Evolutionary conservation across 129 eudicot species (phyloP).

Genomic region (Pseudognaphalium luteoalbum): DNA sequence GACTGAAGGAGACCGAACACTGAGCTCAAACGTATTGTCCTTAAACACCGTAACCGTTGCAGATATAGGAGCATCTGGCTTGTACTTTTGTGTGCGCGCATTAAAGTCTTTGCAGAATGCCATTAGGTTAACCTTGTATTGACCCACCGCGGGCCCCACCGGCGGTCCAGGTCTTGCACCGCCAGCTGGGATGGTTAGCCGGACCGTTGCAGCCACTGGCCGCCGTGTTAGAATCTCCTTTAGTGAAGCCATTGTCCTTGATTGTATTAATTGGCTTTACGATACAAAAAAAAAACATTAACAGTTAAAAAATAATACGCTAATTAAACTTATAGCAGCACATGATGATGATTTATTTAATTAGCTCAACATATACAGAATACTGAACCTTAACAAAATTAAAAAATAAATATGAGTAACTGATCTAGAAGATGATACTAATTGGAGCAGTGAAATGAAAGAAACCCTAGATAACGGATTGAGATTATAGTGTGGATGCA

Average conservation of each 20-base stretch:
- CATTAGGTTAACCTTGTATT: constrained; percentile 79
- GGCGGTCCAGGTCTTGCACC: constrained; percentile 79
- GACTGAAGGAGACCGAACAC: constrained; percentile 66
- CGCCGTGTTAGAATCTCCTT: constrained; percentile 69
- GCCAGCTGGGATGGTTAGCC: constrained; percentile 78
- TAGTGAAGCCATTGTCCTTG: constrained; percentile 50
- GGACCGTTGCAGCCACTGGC: constrained; percentile 80
- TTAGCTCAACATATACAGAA: not conserved
- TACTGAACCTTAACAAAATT: not conserved
- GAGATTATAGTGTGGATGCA: not conserved
- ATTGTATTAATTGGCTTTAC: constrained; percentile 9
- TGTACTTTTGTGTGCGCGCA: constrained; percentile 77
- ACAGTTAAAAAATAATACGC: too few species aligned
- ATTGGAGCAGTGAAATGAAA: not conserved
- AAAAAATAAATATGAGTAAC: too few species aligned
- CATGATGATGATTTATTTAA: too few species aligned
- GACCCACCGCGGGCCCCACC: constrained; percentile 81
- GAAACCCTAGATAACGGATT: not conserved
- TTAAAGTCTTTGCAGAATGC: constrained; percentile 94
- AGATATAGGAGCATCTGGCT: constrained; percentile 75
- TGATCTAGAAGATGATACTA: not conserved
- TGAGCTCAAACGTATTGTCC: constrained; percentile 78
- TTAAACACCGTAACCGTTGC: constrained; percentile 68
- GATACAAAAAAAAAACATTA: not conserved
- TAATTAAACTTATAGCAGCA: not conserved